These are phyloP conservation scores for Globisporangium ultimum DNA, from an alignment of 352 stramenopile genomes.

Conservation along the genomic window DNA sequence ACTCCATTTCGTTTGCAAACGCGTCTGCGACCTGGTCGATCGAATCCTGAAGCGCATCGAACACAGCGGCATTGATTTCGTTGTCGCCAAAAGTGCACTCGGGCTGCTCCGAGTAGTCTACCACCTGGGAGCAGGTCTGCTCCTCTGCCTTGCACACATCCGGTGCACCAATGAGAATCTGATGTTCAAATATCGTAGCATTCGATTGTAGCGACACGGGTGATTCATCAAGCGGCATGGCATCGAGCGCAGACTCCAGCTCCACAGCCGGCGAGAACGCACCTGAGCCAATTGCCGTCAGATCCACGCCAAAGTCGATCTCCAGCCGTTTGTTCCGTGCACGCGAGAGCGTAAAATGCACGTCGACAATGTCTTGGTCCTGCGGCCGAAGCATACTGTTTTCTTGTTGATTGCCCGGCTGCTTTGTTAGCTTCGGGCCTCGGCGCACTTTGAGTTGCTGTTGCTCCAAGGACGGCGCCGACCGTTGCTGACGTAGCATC, in stretches of 20 bases:
- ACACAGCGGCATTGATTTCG: slow-evolving; percentile 17
- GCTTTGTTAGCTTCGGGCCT: background rate
- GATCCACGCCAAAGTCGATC: background rate
- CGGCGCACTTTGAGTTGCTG: background rate
- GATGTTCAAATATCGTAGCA: background rate
- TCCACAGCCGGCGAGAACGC: slow-evolving; percentile 56
- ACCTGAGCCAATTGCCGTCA: slow-evolving; percentile 7
- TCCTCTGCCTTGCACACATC: too few relatives aligned
- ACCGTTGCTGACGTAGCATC: slow-evolving; percentile 42
- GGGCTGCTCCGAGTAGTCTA: background rate
- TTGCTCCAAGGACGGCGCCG: slow-evolving; percentile 1
- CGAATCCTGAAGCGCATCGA: slow-evolving; percentile 21
- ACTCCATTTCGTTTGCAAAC: background rate
- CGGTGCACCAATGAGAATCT: too few relatives aligned
- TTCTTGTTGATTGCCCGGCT: slow-evolving; percentile 2
- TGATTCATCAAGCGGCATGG: slow-evolving; percentile 2
- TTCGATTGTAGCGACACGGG: background rate
- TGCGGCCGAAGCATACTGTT: too few relatives aligned
- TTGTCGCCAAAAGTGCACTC: background rate
- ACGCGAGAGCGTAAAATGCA: slow-evolving; percentile 59
- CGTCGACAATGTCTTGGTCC: slow-evolving; percentile 24
- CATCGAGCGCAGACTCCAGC: slow-evolving; percentile 42
- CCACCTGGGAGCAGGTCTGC: too few relatives aligned
- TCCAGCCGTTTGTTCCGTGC: slow-evolving; percentile 10
- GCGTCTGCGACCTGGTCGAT: slow-evolving; percentile 25